Conservation (phyloP, 2,329 filamentous ascomycete genomes). For the Esteya vermicola region DNA sequence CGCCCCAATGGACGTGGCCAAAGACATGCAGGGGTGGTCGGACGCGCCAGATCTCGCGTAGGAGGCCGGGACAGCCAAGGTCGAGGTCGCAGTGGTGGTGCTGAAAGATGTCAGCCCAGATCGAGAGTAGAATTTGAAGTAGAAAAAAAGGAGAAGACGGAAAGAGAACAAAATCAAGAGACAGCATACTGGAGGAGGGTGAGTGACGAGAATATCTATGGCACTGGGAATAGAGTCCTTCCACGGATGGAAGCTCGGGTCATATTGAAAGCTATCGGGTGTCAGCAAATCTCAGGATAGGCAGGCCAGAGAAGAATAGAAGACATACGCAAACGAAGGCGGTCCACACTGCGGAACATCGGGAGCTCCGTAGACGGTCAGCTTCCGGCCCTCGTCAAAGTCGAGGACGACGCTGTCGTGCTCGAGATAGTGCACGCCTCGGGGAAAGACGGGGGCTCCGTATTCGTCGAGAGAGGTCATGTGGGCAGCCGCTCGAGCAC, state of each 20-base stretch:
- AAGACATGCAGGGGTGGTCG: slow-evolving; percentile 68
- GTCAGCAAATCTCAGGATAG: neutral
- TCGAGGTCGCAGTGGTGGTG: slow-evolving; percentile 55
- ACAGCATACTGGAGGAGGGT: slow-evolving; percentile 51
- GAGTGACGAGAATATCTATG: slow-evolving; percentile 69
- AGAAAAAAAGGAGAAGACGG: neutral
- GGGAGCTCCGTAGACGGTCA: slow-evolving; percentile 69
- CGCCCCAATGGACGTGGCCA: slow-evolving; percentile 68
- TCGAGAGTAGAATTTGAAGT: no score
- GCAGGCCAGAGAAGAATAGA: neutral
- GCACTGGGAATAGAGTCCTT: slow-evolving; percentile 52
- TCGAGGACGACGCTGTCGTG: slow-evolving; percentile 49
- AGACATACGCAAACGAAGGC: slow-evolving; percentile 42
- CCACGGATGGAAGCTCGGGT: slow-evolving; percentile 53
- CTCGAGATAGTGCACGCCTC: slow-evolving; percentile 58
- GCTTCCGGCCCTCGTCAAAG: slow-evolving; percentile 39
- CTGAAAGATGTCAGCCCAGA: no score
- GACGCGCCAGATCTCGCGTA: slow-evolving; percentile 60
- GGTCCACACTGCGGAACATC: slow-evolving; percentile 68
- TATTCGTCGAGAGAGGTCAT: slow-evolving; percentile 17
- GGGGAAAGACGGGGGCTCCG: slow-evolving; percentile 45
- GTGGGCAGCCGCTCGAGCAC: slow-evolving; percentile 43
- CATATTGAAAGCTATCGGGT: slow-evolving; percentile 54
- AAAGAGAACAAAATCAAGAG: neutral
- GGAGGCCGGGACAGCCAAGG: slow-evolving; percentile 56